Percentiles rank a stretch among this genome's conserved stretches.
These are phyloP conservation scores for Solanum neorickii DNA, from an alignment of 257 asterid genomes.

Conservation along the genomic window DNA sequence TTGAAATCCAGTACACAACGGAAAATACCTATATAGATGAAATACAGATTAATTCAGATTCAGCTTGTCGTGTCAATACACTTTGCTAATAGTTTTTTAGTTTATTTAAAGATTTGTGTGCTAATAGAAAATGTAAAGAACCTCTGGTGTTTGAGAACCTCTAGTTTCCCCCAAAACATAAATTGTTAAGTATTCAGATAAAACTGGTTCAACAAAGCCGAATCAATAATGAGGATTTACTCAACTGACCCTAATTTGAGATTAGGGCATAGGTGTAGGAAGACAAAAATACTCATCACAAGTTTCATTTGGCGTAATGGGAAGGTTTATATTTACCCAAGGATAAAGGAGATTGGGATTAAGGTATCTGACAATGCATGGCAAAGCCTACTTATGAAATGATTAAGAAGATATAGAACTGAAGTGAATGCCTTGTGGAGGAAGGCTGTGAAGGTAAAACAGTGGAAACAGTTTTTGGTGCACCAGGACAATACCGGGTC, in stretches of 20 bases:
- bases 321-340: not conserved
- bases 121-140: not conserved
- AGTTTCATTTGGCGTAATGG: not conserved
- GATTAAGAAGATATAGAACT: not conserved
- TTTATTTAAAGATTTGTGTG: not conserved
- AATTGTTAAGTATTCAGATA: not conserved
- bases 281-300: not conserved
- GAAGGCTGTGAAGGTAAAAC: not conserved
- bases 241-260: not conserved
- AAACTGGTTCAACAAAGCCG: not conserved
- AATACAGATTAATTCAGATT: not conserved
- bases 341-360: not conserved
- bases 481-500: not conserved
- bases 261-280: not conserved
- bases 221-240: not conserved
- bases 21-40: not conserved
- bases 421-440: not conserved
- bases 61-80: not conserved
- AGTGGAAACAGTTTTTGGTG: not conserved
- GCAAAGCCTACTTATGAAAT: not conserved
- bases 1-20: not conserved
- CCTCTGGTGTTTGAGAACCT: not conserved
- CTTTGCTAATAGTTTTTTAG: not conserved
- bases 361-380: not conserved
- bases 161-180: not conserved